These are phyloP conservation scores for Penicillium tannophilum DNA, from an alignment of 495 filamentous ascomycete species.

Conservation along the genomic window DNA sequence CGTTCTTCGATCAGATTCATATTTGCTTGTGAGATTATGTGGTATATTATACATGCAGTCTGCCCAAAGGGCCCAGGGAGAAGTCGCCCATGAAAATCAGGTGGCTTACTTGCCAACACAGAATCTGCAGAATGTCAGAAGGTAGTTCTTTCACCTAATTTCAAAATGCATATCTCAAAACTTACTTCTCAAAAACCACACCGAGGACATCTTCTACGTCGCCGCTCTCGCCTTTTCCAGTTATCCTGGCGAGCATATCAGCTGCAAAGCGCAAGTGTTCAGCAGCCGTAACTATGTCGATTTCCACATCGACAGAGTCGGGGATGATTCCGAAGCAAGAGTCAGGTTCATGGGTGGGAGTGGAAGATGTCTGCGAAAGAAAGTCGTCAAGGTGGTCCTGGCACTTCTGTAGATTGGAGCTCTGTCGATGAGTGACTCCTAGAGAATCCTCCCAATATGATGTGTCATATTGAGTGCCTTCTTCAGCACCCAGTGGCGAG, in stretches of 20 bases:
- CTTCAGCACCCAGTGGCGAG: constrained; percentile 47
- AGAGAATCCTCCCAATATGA: constrained; percentile 81
- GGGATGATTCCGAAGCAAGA: constrained; percentile 4
- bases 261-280: constrained; percentile 86
- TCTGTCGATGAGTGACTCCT: constrained; percentile 87
- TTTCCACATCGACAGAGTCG: constrained; percentile 38
- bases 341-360: constrained; percentile 5
- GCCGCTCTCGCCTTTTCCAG: constrained; percentile 79
- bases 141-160: background rate
- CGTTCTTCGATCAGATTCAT: background rate
- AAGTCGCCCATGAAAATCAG: too few relatives aligned
- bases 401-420: constrained; percentile 75
- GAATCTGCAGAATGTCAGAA: background rate
- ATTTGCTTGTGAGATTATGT: background rate
- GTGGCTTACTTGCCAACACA: background rate
- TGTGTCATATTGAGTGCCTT: constrained; percentile 43
- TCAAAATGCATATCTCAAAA: constrained; percentile 14
- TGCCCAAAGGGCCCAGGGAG: too few relatives aligned
- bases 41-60: too few relatives aligned
- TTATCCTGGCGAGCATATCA: constrained; percentile 78
- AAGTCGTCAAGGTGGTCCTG: constrained; percentile 69
- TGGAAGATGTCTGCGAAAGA: constrained; percentile 41
- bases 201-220: constrained; percentile 97
- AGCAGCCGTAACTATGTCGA: constrained; percentile 91
- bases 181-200: constrained; percentile 95